Conservation (phyloP, 495 filamentous ascomycete species). For the Hyaloscypha finlandica region DNA sequence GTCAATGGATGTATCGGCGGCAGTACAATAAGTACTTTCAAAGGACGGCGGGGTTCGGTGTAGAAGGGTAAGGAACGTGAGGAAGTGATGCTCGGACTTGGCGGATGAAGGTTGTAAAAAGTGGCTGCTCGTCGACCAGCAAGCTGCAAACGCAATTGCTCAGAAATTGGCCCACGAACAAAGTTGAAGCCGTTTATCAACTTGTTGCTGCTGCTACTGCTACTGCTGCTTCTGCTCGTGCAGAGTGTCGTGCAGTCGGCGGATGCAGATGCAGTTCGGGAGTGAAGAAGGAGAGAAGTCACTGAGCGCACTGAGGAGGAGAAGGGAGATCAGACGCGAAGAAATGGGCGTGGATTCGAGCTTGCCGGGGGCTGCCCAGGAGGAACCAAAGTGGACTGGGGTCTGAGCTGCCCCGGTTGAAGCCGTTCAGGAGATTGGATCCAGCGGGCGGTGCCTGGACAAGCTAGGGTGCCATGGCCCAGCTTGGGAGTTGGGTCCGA, state of each 20-base stretch:
- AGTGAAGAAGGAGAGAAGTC: conserved; percentile 15
- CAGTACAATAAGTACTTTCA: not conserved
- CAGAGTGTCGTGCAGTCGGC: conserved; percentile 20
- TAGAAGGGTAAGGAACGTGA: conserved; percentile 11
- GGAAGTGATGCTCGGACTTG: conserved; percentile 15
- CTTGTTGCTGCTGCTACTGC: conserved; percentile 10
- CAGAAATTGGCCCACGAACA: conserved; percentile 1
- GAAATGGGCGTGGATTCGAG: conserved; percentile 3
- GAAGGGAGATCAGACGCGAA: conserved; percentile 11
- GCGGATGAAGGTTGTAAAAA: conserved; percentile 1
- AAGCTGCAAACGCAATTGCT: conserved; percentile 27
- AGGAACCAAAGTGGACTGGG: conserved; percentile 1
- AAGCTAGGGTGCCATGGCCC: not conserved
- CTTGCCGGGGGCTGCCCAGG: not conserved
- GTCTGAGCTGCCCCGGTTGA: conserved; percentile 1
- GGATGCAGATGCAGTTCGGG: conserved; percentile 15
- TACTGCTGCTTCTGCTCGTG: conserved; percentile 20
- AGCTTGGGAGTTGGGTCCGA: not conserved
- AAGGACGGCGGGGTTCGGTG: not conserved
- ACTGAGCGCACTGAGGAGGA: conserved; percentile 7
- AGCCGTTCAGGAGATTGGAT: conserved; percentile 7
- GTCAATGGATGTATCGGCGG: not conserved
- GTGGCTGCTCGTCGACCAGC: conserved; percentile 26
- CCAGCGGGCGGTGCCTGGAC: conserved; percentile 2
- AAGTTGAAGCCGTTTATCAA: conserved; percentile 9